Evolutionary conservation across 805 yeast species (phyloP).

Genomic region (Candida quercuum): DNA sequence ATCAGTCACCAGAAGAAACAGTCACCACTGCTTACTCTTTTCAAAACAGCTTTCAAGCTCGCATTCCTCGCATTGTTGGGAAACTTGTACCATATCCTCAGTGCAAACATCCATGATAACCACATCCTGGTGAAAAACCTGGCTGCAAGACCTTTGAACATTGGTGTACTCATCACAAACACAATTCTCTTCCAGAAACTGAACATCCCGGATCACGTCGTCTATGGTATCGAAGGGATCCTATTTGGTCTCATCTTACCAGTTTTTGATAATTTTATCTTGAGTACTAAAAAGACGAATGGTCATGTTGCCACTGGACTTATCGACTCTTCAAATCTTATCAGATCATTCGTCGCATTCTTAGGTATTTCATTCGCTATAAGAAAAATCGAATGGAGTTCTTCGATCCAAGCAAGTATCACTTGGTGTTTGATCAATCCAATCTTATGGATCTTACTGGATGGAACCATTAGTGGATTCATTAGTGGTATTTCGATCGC

Average conservation of each 20-base stretch:
- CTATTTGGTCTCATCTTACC: slow-evolving; percentile 55
- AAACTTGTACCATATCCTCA: slow-evolving; percentile 45
- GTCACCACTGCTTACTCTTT: no score
- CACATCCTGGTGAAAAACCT: slow-evolving; percentile 38
- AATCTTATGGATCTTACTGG: slow-evolving; percentile 61
- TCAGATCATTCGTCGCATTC: slow-evolving; percentile 50
- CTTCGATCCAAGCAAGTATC: slow-evolving; percentile 57
- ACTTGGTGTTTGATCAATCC: slow-evolving; percentile 61
- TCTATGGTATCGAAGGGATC: slow-evolving; percentile 47
- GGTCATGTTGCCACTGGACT: slow-evolving; percentile 2
- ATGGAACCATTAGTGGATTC: slow-evolving; percentile 52
- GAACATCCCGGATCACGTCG: slow-evolving; percentile 20
- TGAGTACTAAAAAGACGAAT: slow-evolving; percentile 9
- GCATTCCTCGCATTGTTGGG: no score
- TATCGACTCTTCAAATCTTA: slow-evolving; percentile 15
- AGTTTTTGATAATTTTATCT: slow-evolving; percentile 23
- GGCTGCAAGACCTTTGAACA: slow-evolving; percentile 36
- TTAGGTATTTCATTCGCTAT: slow-evolving; percentile 70
- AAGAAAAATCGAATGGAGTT: slow-evolving; percentile 63
- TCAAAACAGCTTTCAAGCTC: no score
- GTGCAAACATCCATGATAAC: slow-evolving; percentile 45
- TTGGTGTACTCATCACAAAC: slow-evolving; percentile 25
- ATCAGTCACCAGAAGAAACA: no score
- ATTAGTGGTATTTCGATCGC: slow-evolving; percentile 30
- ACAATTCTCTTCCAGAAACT: slow-evolving; percentile 1